Base-by-base conservation (phyloP, 176 grass and related monocot genomes). In the Carex cristatella region DNA sequence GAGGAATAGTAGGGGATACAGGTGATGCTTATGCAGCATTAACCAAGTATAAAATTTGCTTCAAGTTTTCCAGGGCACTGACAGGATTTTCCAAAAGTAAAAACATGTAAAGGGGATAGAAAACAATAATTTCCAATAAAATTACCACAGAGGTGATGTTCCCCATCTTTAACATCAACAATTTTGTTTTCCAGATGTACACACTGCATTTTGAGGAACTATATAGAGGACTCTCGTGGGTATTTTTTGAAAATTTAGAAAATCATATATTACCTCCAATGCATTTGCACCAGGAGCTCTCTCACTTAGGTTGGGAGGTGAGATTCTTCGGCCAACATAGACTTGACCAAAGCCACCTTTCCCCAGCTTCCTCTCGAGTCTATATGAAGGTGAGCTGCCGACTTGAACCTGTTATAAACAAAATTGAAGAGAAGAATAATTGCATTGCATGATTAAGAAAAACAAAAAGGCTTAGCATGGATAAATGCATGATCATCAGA, bases 261-360 rank as follows among this genome's bases (percentile, higher is more conserved):
- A 61, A 51, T 14, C 46, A 10, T 56, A 66, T 35, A 48, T 85
- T 33, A 94, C 92, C 92, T 97, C 94, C 42, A 97, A 85, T 87
- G 90, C 90, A 91, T 91, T 94, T 77, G 89, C 80, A 82, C 92
- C 87, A 66, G 88, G 85, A 63, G 79, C 83, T 82, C 89, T 86
- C 55, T 94, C 92, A 85, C 67, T 91, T 79, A 65, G 10, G 86
- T 49, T 93, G 85, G 87, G 65, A 87, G 87, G 67, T 71, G 92
- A 90, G 83, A 89, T 87, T 81, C 89, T 91, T 32, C 86, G 84
- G 56, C 94, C 94, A 59, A 97, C 92, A 84, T 91, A 93, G 79
- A 97, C 94, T 92, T 97, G 94, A 81, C 94, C 94, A 87, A 97
- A 97, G 60, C 94, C 94, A 87, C 94, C 94, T 71, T 97, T 97